These are phyloP conservation scores for Coffea eugenioides DNA, from an alignment of 257 asterid genomes.

Conservation along the genomic window DNA sequence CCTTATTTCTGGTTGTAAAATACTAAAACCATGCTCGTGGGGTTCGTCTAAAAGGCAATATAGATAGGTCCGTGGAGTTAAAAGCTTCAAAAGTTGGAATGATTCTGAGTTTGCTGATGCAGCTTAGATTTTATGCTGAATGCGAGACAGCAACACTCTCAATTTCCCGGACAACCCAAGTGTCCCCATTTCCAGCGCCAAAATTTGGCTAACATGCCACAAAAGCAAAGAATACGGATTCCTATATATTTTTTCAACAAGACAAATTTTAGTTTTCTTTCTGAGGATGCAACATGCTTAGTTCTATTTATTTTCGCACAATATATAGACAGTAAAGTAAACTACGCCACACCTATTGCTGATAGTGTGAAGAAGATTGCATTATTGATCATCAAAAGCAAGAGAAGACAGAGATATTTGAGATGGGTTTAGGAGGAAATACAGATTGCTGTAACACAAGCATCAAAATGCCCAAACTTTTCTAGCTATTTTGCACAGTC, in stretches of 20 bases:
- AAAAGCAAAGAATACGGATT: not conserved
- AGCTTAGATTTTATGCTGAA: slow-evolving; percentile 56
- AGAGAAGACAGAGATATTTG: not conserved
- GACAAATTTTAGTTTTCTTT: slow-evolving; percentile 14
- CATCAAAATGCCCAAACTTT: not conserved
- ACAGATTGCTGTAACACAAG: not conserved
- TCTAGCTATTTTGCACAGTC: not conserved
- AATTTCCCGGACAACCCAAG: slow-evolving; percentile 7
- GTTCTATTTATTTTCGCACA: not conserved
- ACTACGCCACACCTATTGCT: not conserved
- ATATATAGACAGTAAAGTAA: not conserved
- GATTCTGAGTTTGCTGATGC: slow-evolving; percentile 34
- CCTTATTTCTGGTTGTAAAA: slow-evolving; percentile 20
- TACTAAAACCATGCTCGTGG: slow-evolving; percentile 32
- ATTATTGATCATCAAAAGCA: not conserved
- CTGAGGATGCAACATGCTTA: slow-evolving; percentile 5
- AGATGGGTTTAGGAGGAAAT: not conserved
- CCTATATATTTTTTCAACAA: not conserved
- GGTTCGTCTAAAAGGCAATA: slow-evolving; percentile 29
- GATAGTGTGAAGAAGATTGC: not conserved
- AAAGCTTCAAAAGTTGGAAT: slow-evolving; percentile 56
- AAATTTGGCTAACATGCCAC: not conserved
- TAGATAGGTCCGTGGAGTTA: slow-evolving; percentile 14
- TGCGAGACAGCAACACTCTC: slow-evolving; percentile 44
- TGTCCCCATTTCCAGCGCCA: slow-evolving; percentile 24